phyloP scores from a whole-genome alignment of 768 basidiomycete species.

The Kwoniella sp. region DNA sequence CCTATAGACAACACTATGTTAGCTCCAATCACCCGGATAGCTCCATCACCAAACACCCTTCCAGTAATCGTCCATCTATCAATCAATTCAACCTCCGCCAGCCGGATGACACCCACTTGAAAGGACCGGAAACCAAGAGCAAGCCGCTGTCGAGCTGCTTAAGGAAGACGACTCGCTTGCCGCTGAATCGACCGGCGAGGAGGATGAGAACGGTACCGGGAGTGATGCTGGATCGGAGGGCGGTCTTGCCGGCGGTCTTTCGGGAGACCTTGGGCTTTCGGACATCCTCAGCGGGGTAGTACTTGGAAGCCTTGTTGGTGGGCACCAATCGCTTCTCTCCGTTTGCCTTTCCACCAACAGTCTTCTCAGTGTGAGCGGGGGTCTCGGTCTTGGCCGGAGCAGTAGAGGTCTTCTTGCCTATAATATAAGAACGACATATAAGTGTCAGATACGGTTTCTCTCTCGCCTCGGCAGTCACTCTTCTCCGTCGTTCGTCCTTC shows the following conservation, averaged over 20 bases:
- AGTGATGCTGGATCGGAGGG: slow-evolving; percentile 82
- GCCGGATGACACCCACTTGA: slow-evolving; percentile 61
- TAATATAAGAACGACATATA: background rate
- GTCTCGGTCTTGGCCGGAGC: slow-evolving; percentile 65
- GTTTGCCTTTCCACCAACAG: slow-evolving; percentile 85
- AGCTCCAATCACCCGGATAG: background rate
- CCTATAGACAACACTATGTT: slow-evolving; percentile 25
- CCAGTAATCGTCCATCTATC: too few relatives aligned
- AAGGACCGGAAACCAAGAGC: slow-evolving; percentile 93
- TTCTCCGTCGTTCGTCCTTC: background rate
- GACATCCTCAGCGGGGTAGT: slow-evolving; percentile 76
- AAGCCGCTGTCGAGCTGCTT: slow-evolving; percentile 87
- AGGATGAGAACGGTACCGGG: slow-evolving; percentile 94
- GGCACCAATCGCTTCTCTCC: slow-evolving; percentile 84
- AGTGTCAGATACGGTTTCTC: slow-evolving; percentile 5
- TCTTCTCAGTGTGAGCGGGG: slow-evolving; percentile 71
- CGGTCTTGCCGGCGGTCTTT: slow-evolving; percentile 70
- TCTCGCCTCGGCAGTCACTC: background rate
- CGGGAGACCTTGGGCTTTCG: slow-evolving; percentile 86
- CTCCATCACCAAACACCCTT: background rate
- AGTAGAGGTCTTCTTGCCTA: slow-evolving; percentile 65
- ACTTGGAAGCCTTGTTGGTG: slow-evolving; percentile 67
- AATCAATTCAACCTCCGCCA: too few relatives aligned
- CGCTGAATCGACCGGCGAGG: slow-evolving; percentile 94
- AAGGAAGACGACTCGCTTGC: slow-evolving; percentile 97